Conservation (phyloP, 2,329 filamentous ascomycete species). For the Tympanopsis confertula region DNA sequence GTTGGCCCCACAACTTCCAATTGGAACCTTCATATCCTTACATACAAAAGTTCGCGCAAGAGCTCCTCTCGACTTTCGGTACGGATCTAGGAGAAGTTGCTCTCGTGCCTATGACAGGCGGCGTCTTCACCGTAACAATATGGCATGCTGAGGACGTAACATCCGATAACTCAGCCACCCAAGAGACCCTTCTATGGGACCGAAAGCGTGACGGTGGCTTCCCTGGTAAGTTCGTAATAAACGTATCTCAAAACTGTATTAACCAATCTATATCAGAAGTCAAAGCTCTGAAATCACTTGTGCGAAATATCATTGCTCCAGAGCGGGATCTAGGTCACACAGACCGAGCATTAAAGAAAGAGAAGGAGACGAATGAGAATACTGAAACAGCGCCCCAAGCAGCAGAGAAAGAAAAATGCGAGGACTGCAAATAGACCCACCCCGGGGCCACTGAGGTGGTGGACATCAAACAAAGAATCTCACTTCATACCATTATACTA, state of each 20-base stretch:
- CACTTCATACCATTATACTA: no score
- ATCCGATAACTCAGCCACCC: background rate
- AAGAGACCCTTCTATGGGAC: background rate
- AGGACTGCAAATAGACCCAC: background rate
- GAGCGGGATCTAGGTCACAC: background rate
- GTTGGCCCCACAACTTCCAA: conserved; percentile 12
- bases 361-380: background rate
- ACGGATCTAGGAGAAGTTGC: conserved; percentile 76
- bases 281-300: background rate
- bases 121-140: conserved; percentile 68
- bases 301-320: background rate
- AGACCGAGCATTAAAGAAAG: background rate
- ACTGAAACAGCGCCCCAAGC: background rate
- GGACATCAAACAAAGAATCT: no score
- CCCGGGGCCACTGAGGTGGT: no score
- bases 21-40: no score
- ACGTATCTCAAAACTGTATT: no score
- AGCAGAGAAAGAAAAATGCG: background rate
- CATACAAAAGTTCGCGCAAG: conserved; percentile 74
- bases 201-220: background rate
- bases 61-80: conserved; percentile 85
- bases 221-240: background rate
- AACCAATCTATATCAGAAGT: background rate
- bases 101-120: conserved; percentile 74
- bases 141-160: background rate